These are phyloP conservation scores for Nidularia pulvinata DNA, from an alignment of 768 basidiomycete species.

Conservation along the genomic window DNA sequence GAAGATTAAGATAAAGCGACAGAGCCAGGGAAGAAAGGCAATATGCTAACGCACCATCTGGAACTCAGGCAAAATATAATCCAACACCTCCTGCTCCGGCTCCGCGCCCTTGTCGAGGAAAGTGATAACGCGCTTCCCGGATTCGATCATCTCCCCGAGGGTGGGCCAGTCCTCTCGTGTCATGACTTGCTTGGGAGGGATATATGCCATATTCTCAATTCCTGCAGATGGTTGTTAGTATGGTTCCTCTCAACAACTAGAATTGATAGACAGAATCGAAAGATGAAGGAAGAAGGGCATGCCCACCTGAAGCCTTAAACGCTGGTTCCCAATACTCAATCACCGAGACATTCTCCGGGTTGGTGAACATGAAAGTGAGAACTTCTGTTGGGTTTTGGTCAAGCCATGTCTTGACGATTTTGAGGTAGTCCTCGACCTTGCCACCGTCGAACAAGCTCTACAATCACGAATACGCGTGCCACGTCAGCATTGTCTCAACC, in stretches of 20 bases:
- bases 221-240: constrained; percentile 15
- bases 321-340: constrained; percentile 47
- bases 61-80: constrained; percentile 59
- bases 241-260: too few species aligned
- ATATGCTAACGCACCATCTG: constrained; percentile 33
- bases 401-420: constrained; percentile 52
- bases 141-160: constrained; percentile 57
- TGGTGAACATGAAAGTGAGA: constrained; percentile 65
- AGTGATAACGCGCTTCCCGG: constrained; percentile 56
- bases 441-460: constrained; percentile 58
- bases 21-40: constrained; percentile 1
- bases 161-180: constrained; percentile 59
- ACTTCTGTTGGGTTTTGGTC: constrained; percentile 66
- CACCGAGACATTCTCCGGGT: constrained; percentile 55
- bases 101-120: constrained; percentile 57
- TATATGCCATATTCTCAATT: constrained; percentile 43
- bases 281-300: not conserved
- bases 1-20: not conserved
- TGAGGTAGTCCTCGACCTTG: constrained; percentile 44
- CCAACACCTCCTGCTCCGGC: constrained; percentile 23
- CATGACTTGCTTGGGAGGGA: constrained; percentile 45
- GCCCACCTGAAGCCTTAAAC: constrained; percentile 48
- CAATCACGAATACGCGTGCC: not conserved
- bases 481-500: too few species aligned
- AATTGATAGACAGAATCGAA: not conserved